phyloP scores from a whole-genome alignment of 169 alveolate species.

The Cryptosporidium sp. region DNA sequence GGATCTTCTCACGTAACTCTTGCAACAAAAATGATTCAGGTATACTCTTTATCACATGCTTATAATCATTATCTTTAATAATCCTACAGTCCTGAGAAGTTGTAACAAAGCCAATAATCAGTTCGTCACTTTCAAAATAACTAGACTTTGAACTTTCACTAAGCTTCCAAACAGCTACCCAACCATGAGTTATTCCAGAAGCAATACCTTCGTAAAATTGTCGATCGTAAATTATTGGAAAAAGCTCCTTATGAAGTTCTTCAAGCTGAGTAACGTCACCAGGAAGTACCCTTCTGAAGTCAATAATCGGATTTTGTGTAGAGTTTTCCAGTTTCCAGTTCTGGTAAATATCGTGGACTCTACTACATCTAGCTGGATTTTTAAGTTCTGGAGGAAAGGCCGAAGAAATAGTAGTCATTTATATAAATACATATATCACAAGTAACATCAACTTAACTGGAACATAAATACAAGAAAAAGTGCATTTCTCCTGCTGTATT shows the following conservation, averaged over 20 bases:
- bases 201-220: constrained; percentile 62
- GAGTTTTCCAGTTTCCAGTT: constrained; percentile 36
- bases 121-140: background rate
- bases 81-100: constrained; percentile 56
- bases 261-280: constrained; percentile 29
- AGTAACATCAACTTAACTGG: background rate
- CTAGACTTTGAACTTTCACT: background rate
- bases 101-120: constrained; percentile 53
- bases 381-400: constrained; percentile 65
- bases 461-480: background rate
- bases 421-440: background rate
- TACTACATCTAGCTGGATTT: constrained; percentile 10
- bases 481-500: background rate
- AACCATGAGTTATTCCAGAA: constrained; percentile 65
- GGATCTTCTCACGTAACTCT: constrained; percentile 6
- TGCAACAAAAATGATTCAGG: constrained; percentile 27
- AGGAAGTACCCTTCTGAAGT: constrained; percentile 27
- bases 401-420: constrained; percentile 35
- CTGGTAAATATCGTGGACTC: constrained; percentile 32
- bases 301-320: constrained; percentile 28
- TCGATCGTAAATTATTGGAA: constrained; percentile 51
- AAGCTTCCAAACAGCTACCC: constrained; percentile 67
- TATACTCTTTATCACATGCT: constrained; percentile 45
- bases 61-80: constrained; percentile 63
- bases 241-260: constrained; percentile 60